Evolutionary conservation across 2,329 filamentous ascomycete species (phyloP).

Genomic region (Ophiocordyceps unilateralis): DNA sequence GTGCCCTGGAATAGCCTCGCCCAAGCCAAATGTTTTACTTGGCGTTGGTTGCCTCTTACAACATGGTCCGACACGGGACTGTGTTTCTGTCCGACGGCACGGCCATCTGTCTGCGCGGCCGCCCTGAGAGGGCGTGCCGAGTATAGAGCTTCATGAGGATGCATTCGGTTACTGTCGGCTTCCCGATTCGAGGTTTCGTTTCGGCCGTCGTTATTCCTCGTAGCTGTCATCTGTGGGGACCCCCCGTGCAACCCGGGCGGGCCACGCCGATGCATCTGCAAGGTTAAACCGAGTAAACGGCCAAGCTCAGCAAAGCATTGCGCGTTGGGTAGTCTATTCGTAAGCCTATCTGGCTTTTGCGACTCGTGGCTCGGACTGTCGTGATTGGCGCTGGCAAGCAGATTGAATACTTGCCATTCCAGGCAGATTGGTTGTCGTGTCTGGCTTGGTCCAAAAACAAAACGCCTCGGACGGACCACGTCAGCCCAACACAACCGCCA

Average conservation of each 20-base stretch:
- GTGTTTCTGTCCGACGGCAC: neutral
- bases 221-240: no score
- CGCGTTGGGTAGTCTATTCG: no score
- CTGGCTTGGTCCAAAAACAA: no score
- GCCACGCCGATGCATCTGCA: neutral
- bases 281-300: neutral
- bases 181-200: neutral
- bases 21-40: no score
- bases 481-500: no score
- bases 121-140: neutral
- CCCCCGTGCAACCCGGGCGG: neutral
- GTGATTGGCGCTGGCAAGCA: neutral
- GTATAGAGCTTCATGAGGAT: no score
- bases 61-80: no score
- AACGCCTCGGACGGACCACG: no score
- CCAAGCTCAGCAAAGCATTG: neutral
- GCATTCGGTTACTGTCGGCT: conserved; percentile 1
- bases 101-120: neutral
- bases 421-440: no score
- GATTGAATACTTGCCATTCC: no score
- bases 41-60: no score
- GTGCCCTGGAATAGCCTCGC: neutral
- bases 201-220: neutral
- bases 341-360: no score
- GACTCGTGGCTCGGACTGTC: neutral